A percentile compares a stretch with the other conserved stretches of the same genome.
These are phyloP conservation scores for Yamadazyma oceani DNA, from an alignment of 1,139 yeast genomes.

Conservation along the genomic window DNA sequence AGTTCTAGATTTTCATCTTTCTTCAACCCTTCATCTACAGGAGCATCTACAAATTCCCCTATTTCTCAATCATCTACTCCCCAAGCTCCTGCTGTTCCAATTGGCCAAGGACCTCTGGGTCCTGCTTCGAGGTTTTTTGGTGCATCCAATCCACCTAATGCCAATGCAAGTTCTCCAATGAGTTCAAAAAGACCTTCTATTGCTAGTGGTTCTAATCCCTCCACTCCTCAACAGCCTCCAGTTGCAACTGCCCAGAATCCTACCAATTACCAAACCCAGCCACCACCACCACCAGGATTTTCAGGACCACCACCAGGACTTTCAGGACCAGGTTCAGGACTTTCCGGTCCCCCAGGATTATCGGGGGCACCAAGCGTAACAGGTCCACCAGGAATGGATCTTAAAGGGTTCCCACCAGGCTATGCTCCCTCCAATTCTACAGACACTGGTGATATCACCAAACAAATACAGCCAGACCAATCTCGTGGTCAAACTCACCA, in stretches of 20 bases:
- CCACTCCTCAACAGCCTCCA: constrained; percentile 1
- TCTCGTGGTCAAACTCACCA: too few species aligned
- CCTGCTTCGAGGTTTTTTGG: constrained; percentile 20
- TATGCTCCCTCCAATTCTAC: too few species aligned
- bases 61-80: neutral
- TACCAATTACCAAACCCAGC: too few species aligned
- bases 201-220: neutral
- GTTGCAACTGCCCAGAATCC: neutral
- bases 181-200: neutral
- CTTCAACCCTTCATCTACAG: constrained; percentile 24
- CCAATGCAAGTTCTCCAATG: constrained; percentile 1
- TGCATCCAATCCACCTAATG: constrained; percentile 6
- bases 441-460: neutral
- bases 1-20: constrained; percentile 51
- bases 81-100: constrained; percentile 10
- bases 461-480: too few species aligned
- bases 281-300: constrained; percentile 11
- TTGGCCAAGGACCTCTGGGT: constrained; percentile 8
- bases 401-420: too few species aligned
- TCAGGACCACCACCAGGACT: constrained; percentile 9
- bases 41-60: constrained; percentile 2
- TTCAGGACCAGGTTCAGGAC: constrained; percentile 5
- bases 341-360: constrained; percentile 6
- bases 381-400: constrained; percentile 7
- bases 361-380: constrained; percentile 3